phyloP scores from a whole-genome alignment of 306 rosid species.

The Pyrus betulifolia region DNA sequence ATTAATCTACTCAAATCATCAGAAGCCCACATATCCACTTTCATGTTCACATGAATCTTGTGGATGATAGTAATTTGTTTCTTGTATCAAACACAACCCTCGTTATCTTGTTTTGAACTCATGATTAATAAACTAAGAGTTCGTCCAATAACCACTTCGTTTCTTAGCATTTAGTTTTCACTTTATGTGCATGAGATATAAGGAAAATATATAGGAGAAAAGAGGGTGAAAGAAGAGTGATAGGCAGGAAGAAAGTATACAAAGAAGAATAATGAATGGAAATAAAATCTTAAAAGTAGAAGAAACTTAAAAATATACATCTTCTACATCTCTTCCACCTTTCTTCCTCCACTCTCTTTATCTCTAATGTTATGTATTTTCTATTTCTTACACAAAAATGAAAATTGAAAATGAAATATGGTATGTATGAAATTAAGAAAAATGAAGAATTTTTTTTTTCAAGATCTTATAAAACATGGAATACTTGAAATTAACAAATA shows the following conservation, averaged over 20 bases:
- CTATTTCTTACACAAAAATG: too few species aligned
- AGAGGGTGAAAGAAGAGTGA: not conserved
- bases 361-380: too few species aligned
- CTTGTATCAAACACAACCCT: not conserved
- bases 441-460: too few species aligned
- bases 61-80: constrained; percentile 36
- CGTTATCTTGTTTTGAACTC: not conserved
- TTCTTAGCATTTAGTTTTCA: not conserved
- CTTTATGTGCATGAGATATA: not conserved
- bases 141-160: not conserved
- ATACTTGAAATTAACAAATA: too few species aligned
- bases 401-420: too few species aligned
- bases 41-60: constrained; percentile 33
- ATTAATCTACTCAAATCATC: not conserved
- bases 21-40: constrained; percentile 2
- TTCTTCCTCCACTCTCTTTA: too few species aligned
- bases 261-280: not conserved
- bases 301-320: too few species aligned
- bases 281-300: too few species aligned
- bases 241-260: not conserved
- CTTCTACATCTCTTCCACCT: too few species aligned
- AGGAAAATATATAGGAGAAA: not conserved
- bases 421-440: too few species aligned
- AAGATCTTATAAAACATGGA: too few species aligned
- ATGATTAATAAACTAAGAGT: not conserved